A percentile compares a stretch with the other conserved stretches of the same genome.
Conservation (phyloP, 1,139 yeast species). For the Candida sp. region DNA sequence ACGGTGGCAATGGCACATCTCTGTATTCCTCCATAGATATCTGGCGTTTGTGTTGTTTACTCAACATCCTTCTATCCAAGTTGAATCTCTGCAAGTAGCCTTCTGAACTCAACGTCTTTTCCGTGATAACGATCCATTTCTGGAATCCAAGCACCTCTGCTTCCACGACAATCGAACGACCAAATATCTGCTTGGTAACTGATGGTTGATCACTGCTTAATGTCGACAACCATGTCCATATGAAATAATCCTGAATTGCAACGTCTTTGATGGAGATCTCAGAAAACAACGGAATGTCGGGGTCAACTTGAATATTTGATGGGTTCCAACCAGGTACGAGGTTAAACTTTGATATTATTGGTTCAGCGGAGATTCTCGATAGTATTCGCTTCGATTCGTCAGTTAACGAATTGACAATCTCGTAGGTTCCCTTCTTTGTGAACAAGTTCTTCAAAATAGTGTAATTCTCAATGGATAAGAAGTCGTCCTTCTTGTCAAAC, state of each 20-base stretch:
- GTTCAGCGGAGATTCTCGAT: constrained; percentile 55
- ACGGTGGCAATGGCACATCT: constrained; percentile 37
- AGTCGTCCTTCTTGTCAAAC: constrained; percentile 72
- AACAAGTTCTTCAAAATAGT: constrained; percentile 76
- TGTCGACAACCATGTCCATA: constrained; percentile 91
- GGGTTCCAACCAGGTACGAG: constrained; percentile 51
- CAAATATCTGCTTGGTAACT: constrained; percentile 69
- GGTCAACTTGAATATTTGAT: constrained; percentile 18
- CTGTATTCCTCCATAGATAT: constrained; percentile 23
- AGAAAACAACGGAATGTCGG: constrained; percentile 40
- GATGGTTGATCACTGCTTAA: constrained; percentile 77
- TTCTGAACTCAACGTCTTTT: constrained; percentile 55
- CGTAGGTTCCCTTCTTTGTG: constrained; percentile 58
- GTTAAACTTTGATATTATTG: constrained; percentile 38
- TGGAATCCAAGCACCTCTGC: constrained; percentile 77
- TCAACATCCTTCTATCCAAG: constrained; percentile 7
- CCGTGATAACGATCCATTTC: constrained; percentile 85
- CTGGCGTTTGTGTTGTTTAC: constrained; percentile 15
- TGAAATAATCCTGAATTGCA: constrained; percentile 83
- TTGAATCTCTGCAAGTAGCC: constrained; percentile 35
- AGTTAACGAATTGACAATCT: constrained; percentile 68
- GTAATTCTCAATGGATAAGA: constrained; percentile 79
- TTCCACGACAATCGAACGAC: constrained; percentile 78
- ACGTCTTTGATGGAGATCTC: constrained; percentile 66
- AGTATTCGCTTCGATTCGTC: constrained; percentile 75